These are phyloP conservation scores for Citrus australasica DNA, from an alignment of 345 rosid genomes.

Conservation along the genomic window DNA sequence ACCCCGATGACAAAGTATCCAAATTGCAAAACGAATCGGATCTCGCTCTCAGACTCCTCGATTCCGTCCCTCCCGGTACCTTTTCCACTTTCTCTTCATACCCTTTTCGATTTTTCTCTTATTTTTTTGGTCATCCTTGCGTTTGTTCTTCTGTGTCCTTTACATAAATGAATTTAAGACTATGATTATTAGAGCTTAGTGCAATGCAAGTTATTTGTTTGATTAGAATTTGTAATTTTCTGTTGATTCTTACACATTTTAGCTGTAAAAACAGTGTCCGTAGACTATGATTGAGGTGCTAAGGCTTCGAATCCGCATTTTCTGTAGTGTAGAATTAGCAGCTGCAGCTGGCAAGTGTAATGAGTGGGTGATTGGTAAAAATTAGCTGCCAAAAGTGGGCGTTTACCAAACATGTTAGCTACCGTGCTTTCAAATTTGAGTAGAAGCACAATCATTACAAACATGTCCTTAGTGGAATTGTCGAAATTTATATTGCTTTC, in stretches of 20 bases:
- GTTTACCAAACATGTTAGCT: neutral
- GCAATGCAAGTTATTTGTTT: neutral
- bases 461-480: neutral
- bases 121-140: neutral
- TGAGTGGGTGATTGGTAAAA: neutral
- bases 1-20: conserved; percentile 50
- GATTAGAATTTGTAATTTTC: too few species aligned
- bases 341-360: neutral
- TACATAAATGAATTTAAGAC: neutral
- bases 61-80: conserved; percentile 60
- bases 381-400: neutral
- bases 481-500: neutral
- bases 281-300: neutral
- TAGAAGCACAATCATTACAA: neutral
- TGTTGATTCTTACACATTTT: neutral
- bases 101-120: neutral
- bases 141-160: neutral
- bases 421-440: neutral
- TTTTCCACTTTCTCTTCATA: neutral
- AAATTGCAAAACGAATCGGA: conserved; percentile 44
- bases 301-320: neutral
- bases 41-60: conserved; percentile 54
- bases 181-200: neutral
- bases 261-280: neutral
- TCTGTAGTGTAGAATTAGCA: too few species aligned